phyloP scores from a whole-genome alignment of 345 rosid genomes.

The Kernera saxatilis region DNA sequence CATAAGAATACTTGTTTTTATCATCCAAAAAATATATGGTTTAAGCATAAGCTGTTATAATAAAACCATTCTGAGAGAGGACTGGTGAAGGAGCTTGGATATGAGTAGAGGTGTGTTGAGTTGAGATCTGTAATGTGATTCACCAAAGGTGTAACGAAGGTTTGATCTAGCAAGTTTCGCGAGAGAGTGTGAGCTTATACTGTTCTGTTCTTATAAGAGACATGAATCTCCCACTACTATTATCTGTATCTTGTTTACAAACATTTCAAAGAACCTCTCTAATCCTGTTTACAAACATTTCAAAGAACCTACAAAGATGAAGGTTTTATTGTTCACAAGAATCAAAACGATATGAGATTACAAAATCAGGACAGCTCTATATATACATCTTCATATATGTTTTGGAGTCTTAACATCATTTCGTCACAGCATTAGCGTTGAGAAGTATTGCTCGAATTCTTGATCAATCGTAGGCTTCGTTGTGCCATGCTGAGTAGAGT shows the following conservation, averaged over 20 bases:
- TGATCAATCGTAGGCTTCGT: slow-evolving; percentile 85
- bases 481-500: slow-evolving; percentile 22
- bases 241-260: neutral
- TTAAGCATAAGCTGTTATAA: no score
- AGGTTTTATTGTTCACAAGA: slow-evolving; percentile 12
- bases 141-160: neutral
- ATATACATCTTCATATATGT: slow-evolving; percentile 13
- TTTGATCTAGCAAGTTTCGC: neutral
- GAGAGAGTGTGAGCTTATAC: neutral
- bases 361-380: slow-evolving; percentile 8
- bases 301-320: neutral
- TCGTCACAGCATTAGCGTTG: slow-evolving; percentile 62
- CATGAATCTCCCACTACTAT: neutral
- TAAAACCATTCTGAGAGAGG: no score
- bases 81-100: no score
- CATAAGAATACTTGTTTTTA: neutral
- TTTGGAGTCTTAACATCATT: slow-evolving; percentile 8
- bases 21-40: neutral
- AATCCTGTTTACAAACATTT: slow-evolving; percentile 14
- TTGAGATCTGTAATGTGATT: no score
- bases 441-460: slow-evolving; percentile 89
- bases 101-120: no score
- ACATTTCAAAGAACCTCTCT: slow-evolving; percentile 12
- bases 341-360: slow-evolving; percentile 10
- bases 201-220: neutral